Percentiles rank a stretch among this genome's conserved stretches.
phyloP scores from a whole-genome alignment of 2,329 filamentous ascomycete species.

The Akanthomyces muscarius region DNA sequence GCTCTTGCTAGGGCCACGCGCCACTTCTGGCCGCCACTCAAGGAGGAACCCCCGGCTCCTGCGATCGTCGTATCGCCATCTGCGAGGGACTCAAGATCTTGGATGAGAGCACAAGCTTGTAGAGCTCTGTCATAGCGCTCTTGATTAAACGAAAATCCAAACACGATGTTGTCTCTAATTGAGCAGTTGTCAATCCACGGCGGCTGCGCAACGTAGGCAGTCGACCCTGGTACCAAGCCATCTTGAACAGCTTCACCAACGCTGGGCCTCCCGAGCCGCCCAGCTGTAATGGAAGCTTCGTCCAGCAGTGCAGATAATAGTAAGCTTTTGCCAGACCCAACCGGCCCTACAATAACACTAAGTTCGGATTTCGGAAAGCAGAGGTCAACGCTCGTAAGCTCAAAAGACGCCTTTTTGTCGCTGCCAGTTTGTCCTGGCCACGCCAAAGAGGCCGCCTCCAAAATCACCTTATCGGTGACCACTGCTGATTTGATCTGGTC shows the following conservation, averaged over 20 bases:
- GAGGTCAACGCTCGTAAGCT: slow-evolving; percentile 53
- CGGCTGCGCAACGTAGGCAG: slow-evolving; percentile 43
- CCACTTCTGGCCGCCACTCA: slow-evolving; percentile 45
- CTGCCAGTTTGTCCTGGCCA: background rate
- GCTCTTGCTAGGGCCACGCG: slow-evolving; percentile 43
- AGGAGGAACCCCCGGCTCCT: slow-evolving; percentile 39
- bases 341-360: slow-evolving; percentile 65
- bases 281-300: slow-evolving; percentile 60
- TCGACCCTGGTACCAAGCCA: slow-evolving; percentile 16
- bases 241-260: slow-evolving; percentile 32
- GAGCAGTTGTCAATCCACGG: slow-evolving; percentile 47
- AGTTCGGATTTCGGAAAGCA: slow-evolving; percentile 60
- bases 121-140: slow-evolving; percentile 43
- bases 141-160: slow-evolving; percentile 37
- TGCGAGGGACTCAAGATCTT: slow-evolving; percentile 39
- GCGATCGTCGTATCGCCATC: slow-evolving; percentile 42
- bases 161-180: slow-evolving; percentile 42
- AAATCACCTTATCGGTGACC: background rate
- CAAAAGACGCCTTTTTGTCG: slow-evolving; percentile 41
- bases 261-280: slow-evolving; percentile 48
- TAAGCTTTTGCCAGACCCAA: slow-evolving; percentile 66
- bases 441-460: slow-evolving; percentile 7
- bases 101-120: slow-evolving; percentile 40
- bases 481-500: background rate
- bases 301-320: slow-evolving; percentile 64